phyloP scores from a whole-genome alignment of 2,329 filamentous ascomycete genomes.

The Geosmithia flava region DNA sequence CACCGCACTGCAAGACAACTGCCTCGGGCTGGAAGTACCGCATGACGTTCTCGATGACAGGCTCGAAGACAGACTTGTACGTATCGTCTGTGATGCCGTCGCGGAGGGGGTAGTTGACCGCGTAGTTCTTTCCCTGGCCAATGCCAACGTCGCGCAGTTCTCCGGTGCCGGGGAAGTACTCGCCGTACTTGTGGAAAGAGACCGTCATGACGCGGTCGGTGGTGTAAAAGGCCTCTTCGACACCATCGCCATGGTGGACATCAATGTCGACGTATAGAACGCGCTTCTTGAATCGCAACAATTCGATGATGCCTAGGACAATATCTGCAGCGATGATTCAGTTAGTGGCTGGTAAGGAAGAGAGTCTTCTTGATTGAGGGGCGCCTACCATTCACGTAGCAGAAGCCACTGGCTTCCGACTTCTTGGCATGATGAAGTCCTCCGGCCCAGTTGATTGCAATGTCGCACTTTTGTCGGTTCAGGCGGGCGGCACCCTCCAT shows the following conservation, averaged over 20 bases:
- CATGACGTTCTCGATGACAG: constrained; percentile 79
- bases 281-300: constrained; percentile 79
- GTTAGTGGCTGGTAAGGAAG: neutral
- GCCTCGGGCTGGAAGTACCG: constrained; percentile 80
- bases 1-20: constrained; percentile 91
- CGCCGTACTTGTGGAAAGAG: constrained; percentile 93
- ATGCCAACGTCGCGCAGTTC: constrained; percentile 78
- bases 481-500: constrained; percentile 88
- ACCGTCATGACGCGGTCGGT: constrained; percentile 88
- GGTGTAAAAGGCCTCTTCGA: constrained; percentile 88
- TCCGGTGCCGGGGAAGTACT: constrained; percentile 89
- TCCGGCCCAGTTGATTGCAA: constrained; percentile 97
- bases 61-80: constrained; percentile 84
- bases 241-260: constrained; percentile 86
- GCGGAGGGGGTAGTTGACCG: constrained; percentile 81
- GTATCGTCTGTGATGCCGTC: constrained; percentile 85
- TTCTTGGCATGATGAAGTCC: constrained; percentile 97
- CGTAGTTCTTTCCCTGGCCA: constrained; percentile 78
- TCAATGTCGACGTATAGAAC: constrained; percentile 98
- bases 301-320: constrained; percentile 85
- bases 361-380: neutral
- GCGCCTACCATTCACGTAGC: constrained; percentile 82
- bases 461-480: constrained; percentile 84
- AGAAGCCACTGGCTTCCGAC: constrained; percentile 90
- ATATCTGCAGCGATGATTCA: constrained; percentile 54